Evolutionary conservation across 2,329 filamentous ascomycete genomes (phyloP), one percentile per base, ranked within the genome.

Genomic region (Cladosporium sp.): DNA sequence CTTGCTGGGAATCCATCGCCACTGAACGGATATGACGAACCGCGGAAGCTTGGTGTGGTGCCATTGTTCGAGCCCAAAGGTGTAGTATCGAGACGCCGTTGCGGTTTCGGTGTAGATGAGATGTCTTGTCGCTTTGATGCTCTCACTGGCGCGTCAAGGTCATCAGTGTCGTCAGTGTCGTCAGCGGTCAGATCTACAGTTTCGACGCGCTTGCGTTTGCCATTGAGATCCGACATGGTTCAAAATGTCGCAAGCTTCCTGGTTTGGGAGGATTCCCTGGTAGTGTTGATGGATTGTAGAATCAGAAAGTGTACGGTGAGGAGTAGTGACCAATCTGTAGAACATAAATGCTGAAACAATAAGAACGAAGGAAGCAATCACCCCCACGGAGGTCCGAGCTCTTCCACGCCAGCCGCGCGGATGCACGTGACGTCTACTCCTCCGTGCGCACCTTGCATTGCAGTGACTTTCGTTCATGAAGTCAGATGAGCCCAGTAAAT

Each of bases 141-240:
- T 2, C 24, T 64, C 4, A 15, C 32, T 24, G 49, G 30, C 12
- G 52, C 32, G 28, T 69, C 55, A 38, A 41, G 55, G 24, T 41
- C n/a, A 24, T 58, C 30, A 6, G 52, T 62, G 44, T 65, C 65
- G 47, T 71, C 68, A 44, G 66, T 70, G 51, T 66, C 64, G 21
- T 62, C 64, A 18, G 59, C 59, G 38, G 71, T 72, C 3, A 71
- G 64, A 24, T 72, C 71, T 21, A 71, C 62, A 6, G 47, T 54
- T 21, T 72, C 69, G 24, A 68, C 67, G 34, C 68, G 68, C 34
- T 71, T 71, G 26, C 70, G 68, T 59, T 73, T 73, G 21, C 66
- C 64, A 38, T 49, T 51, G 14, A 18, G 15, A n/a, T 34, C n/a
- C 7, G 38, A 26, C 34, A 54, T 51, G 26, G n/a, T 12, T 34